These are phyloP conservation scores for Scedosporium boydii DNA, from an alignment of 2,329 filamentous ascomycete genomes.

Conservation along the genomic window DNA sequence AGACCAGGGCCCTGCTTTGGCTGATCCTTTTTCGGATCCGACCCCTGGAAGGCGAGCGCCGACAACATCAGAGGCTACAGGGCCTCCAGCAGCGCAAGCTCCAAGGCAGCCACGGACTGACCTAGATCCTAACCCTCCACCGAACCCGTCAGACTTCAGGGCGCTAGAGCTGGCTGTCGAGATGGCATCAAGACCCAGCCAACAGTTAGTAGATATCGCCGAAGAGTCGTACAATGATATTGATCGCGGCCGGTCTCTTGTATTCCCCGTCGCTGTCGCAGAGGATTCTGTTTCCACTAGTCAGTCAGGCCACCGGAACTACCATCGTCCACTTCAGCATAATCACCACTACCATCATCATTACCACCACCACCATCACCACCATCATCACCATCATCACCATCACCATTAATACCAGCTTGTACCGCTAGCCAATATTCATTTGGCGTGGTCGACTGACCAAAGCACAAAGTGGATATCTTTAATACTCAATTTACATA, in stretches of 20 bases:
- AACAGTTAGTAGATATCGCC: neutral
- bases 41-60: neutral
- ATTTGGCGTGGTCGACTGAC: neutral
- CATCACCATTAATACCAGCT: neutral
- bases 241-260: neutral
- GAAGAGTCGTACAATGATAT: neutral
- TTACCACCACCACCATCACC: constrained; percentile 6
- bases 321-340: neutral
- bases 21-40: neutral
- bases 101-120: neutral
- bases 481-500: too few species aligned
- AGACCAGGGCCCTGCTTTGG: neutral
- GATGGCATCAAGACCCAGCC: neutral
- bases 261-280: neutral
- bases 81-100: neutral
- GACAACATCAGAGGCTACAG: neutral
- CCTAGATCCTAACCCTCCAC: neutral
- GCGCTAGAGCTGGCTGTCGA: neutral
- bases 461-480: too few species aligned
- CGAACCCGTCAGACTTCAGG: neutral
- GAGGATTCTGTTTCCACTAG: neutral
- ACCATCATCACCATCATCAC: constrained; percentile 7
- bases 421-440: neutral
- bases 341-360: constrained; percentile 2
- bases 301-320: neutral